Percentiles rank a stretch among this genome's conserved stretches.
These are phyloP conservation scores for Microsporum ferrugineum DNA, from an alignment of 2,329 filamentous ascomycete species.

Conservation along the genomic window DNA sequence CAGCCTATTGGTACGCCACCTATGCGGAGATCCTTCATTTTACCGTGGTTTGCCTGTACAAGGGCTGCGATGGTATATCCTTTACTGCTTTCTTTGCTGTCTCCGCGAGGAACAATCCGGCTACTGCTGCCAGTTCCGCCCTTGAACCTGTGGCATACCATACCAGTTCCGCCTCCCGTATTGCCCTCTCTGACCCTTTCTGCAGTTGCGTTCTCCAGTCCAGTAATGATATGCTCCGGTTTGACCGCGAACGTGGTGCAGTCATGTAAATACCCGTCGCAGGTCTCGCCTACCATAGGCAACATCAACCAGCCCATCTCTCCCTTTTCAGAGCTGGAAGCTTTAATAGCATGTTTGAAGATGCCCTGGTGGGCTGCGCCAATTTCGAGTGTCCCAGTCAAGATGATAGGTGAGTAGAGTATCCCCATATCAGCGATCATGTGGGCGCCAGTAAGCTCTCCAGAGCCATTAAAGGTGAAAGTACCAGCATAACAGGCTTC, in stretches of 20 bases:
- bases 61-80: conserved; percentile 50
- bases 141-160: conserved; percentile 56
- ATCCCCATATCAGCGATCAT: conserved; percentile 53
- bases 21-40: conserved; percentile 45
- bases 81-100: conserved; percentile 34
- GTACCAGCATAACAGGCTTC: conserved; percentile 33
- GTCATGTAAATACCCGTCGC: conserved; percentile 52
- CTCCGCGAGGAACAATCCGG: conserved; percentile 42
- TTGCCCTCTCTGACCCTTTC: conserved; percentile 50
- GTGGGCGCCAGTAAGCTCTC: conserved; percentile 51
- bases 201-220: conserved; percentile 42
- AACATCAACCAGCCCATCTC: conserved; percentile 43
- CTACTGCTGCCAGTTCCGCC: conserved; percentile 55
- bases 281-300: conserved; percentile 53
- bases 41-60: conserved; percentile 56
- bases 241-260: conserved; percentile 45
- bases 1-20: conserved; percentile 51
- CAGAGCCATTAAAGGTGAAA: conserved; percentile 54
- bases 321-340: conserved; percentile 34
- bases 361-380: conserved; percentile 50
- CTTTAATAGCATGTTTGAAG: conserved; percentile 43
- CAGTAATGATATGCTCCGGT: conserved; percentile 43
- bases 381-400: conserved; percentile 49
- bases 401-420: conserved; percentile 47
- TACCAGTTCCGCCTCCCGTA: conserved; percentile 56